Percentiles rank a stretch among this genome's conserved stretches.
These are phyloP conservation scores for Pseudoscleropodium purum DNA, from an alignment of 225 moss, liverwort and hornwort genomes.

Conservation along the genomic window DNA sequence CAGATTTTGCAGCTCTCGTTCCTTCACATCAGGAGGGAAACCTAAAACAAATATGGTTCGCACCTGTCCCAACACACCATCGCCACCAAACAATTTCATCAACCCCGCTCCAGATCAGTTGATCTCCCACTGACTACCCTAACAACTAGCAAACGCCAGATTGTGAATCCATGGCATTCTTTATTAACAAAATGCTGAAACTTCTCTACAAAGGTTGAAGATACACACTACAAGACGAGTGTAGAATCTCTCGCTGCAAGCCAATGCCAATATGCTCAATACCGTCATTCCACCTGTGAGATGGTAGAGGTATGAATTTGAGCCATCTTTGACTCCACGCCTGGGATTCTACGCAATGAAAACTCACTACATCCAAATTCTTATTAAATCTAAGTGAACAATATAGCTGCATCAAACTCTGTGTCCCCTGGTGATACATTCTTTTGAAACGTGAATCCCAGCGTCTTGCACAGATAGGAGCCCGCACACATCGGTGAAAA, in stretches of 20 bases:
- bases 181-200: neutral
- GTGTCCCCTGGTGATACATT: neutral
- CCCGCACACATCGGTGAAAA: neutral
- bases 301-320: neutral
- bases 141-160: neutral
- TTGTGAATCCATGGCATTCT: neutral
- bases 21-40: conserved; percentile 90
- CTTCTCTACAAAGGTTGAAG: neutral
- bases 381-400: neutral
- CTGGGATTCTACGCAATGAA: neutral
- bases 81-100: neutral
- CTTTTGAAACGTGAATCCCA: neutral
- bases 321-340: neutral
- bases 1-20: conserved; percentile 90
- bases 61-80: conserved; percentile 31
- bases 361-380: neutral
- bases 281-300: neutral
- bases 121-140: neutral
- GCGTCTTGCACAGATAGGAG: neutral
- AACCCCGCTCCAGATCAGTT: neutral
- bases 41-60: conserved; percentile 95
- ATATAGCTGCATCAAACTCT: neutral
- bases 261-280: neutral
- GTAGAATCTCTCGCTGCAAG: neutral
- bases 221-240: neutral